Evolutionary conservation across 169 alveolate species (phyloP), one percentile per base, ranked within the genome.

Genomic region (Besnoitia besnoiti): DNA sequence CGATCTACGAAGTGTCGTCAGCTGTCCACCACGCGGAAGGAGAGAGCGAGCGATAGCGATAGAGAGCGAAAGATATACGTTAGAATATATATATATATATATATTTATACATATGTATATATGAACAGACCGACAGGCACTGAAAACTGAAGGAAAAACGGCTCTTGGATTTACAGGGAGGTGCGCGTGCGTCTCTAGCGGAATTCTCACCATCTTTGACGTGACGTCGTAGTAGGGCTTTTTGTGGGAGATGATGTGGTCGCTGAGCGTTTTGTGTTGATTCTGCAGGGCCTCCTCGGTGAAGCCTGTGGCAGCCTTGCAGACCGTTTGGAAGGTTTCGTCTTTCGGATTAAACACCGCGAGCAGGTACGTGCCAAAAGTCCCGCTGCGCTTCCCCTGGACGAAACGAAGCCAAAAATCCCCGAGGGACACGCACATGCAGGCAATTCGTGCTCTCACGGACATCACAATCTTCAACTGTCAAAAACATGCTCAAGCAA

Each of bases 251-350:
- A 90, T 42, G 59, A 75, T 80, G 35, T 33, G 79, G 61, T 89
- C 59, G 35, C 79, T 89, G 91, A 51, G 85, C 4, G 47, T 33
- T 0, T 35, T 67, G 79, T 62, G 67, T 1, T 76, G 85, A 76
- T 40, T 35, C 73, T 97, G 97, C 61, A 99, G 93, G 51, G 94
- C 94, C 95, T 98, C 99, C 92, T 98, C 99, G 59, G 98, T 95
- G 94, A 99, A 98, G 12, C 99, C 99, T 30, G 99, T 98, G 24
- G 99, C 99, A 21, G 98, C 98, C 94, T 98, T 98, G 93, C 99
- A 97, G 42, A 98, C 97, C 0, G 99, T 97, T 91, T 99, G 99
- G 96, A 96, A 98, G 40, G 96, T 95, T 89, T 99, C 99, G 51
- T 96, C 97, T 91, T 97, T 98, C 42, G 98, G 98, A 95, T 99